phyloP scores from a whole-genome alignment of 1,284 basidiomycete genomes.

The Rhodotorula sp. region DNA sequence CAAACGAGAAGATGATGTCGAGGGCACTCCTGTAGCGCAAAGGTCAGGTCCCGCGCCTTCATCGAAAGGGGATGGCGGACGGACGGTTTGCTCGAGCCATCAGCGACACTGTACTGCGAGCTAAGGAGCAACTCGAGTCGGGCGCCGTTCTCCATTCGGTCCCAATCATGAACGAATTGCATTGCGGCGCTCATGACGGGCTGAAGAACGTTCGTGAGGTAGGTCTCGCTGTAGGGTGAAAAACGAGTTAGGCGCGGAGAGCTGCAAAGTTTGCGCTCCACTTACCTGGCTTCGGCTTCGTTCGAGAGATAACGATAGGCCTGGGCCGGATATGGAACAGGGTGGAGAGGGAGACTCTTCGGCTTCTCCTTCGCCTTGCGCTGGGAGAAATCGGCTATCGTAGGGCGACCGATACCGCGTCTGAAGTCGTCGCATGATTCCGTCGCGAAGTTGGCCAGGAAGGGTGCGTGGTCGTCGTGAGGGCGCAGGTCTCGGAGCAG shows the following conservation, averaged over 20 bases:
- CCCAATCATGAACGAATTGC: not conserved
- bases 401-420: not conserved
- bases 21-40: slow-evolving; percentile 1
- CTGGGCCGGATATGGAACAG: not conserved
- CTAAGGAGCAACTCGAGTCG: not conserved
- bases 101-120: not conserved
- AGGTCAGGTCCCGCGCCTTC: not conserved
- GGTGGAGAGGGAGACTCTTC: not conserved
- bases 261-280: no score
- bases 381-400: not conserved
- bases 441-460: not conserved
- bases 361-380: no score
- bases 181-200: not conserved
- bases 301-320: not conserved
- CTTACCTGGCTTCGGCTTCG: slow-evolving; percentile 2
- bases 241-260: not conserved
- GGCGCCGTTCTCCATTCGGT: not conserved
- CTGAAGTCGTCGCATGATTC: not conserved
- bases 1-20: slow-evolving; percentile 2
- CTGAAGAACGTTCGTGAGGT: not conserved
- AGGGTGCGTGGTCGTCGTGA: not conserved
- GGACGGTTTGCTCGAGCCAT: not conserved
- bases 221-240: not conserved
- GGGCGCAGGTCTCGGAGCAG: not conserved
- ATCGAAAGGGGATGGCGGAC: not conserved